Conservation (phyloP, 768 basidiomycete species). For the Exsudoporus frostii region DNA sequence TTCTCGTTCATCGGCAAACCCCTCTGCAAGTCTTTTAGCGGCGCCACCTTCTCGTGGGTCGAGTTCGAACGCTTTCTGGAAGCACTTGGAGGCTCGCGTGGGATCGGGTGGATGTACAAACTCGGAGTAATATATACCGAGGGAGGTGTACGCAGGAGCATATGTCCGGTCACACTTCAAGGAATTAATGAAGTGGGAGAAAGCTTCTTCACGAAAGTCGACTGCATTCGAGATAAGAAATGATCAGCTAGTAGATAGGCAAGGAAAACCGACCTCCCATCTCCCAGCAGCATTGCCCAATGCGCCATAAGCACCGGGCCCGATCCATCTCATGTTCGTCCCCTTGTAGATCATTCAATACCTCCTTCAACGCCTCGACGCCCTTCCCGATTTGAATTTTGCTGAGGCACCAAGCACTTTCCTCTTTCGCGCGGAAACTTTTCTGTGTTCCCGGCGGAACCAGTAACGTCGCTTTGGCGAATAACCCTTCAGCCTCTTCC, state of each 20-base stretch:
- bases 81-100: conserved; percentile 87
- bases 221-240: conserved; percentile 32
- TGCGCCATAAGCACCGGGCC: conserved; percentile 81
- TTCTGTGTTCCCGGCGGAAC: conserved; percentile 43
- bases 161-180: conserved; percentile 72
- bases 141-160: conserved; percentile 90
- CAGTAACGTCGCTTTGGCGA: conserved; percentile 53
- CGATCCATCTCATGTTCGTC: conserved; percentile 53
- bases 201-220: conserved; percentile 59
- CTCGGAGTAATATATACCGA: conserved; percentile 87
- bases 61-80: conserved; percentile 97
- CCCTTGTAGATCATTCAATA: conserved; percentile 42
- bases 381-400: conserved; percentile 53
- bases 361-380: conserved; percentile 44
- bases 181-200: conserved; percentile 73
- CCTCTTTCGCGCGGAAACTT: conserved; percentile 69
- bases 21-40: conserved; percentile 77
- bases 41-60: conserved; percentile 87
- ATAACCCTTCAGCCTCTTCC: conserved; percentile 61
- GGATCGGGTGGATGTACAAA: conserved; percentile 70
- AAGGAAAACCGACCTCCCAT: conserved; percentile 52
- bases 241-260: background rate
- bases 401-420: conserved; percentile 76
- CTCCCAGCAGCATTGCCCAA: conserved; percentile 76
- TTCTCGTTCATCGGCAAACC: conserved; percentile 89